Evolutionary conservation across 2,329 filamentous ascomycete genomes (phyloP).

Genomic region (Stachybotrys chartarum): DNA sequence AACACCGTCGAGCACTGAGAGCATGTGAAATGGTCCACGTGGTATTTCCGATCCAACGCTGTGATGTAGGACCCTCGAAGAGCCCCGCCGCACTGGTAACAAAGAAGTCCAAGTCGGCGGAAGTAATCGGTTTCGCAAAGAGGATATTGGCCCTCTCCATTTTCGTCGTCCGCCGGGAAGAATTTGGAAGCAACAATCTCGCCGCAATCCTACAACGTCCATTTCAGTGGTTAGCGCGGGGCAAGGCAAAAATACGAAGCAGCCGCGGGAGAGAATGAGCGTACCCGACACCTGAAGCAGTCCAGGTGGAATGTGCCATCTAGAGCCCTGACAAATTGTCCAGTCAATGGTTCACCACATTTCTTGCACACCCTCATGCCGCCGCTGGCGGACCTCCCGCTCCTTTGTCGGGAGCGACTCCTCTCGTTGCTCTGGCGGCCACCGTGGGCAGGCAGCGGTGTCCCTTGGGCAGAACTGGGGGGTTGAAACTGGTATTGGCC

Average conservation of each 20-base stretch:
- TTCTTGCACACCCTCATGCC: constrained; percentile 70
- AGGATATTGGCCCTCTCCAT: constrained; percentile 80
- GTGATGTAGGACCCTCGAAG: constrained; percentile 97
- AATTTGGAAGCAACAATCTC: constrained; percentile 98
- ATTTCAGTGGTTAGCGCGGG: constrained; percentile 5
- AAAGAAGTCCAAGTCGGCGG: constrained; percentile 80
- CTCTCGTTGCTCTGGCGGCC: constrained; percentile 46
- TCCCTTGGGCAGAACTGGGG: constrained; percentile 25
- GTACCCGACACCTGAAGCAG: constrained; percentile 94
- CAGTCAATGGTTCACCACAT: constrained; percentile 79
- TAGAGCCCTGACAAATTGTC: constrained; percentile 91
- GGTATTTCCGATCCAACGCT: constrained; percentile 94
- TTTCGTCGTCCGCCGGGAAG: constrained; percentile 90
- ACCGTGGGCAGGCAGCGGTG: constrained; percentile 20
- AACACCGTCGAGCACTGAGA: constrained; percentile 97
- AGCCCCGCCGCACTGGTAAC: constrained; percentile 85
- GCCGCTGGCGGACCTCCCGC: constrained; percentile 49
- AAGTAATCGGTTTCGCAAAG: constrained; percentile 99
- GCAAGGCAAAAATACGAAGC: constrained; percentile 1
- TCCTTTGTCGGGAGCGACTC: constrained; percentile 47
- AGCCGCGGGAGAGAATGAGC: not conserved
- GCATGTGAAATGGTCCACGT: constrained; percentile 98
- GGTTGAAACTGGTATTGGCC: constrained; percentile 22
- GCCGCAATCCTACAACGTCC: constrained; percentile 71
- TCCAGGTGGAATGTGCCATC: constrained; percentile 94